Base-by-base conservation (phyloP, 2,329 filamentous ascomycete species). In the Fusarium xyrophilum region DNA sequence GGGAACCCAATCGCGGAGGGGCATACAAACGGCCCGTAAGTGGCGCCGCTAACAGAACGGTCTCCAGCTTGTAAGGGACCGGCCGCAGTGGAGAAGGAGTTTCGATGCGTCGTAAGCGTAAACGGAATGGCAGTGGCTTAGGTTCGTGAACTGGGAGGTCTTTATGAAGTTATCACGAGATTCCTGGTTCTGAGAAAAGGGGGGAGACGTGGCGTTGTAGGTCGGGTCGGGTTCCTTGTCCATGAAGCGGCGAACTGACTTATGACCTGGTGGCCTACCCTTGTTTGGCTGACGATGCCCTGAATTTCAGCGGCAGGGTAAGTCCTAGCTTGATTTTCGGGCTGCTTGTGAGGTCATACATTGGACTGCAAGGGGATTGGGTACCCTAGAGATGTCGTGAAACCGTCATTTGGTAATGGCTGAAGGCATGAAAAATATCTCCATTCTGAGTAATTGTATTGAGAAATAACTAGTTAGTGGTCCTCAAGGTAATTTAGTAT, bases 21-120 rank as follows among this genome's bases (percentile, higher is more conserved):
- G 63, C 47, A 56, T 47, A 32, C 30, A 51, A 63, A 36, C 64
- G 60, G 68, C 54, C 67, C 60, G 64, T 47, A 40, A 43, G 68
- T 68, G 67, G 64, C 56, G 56, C 63, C 67, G 67, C 68, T 70
- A 68, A 58, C 23, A 46, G 42, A 40, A 35, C 61, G 33, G 35
- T 65, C 67, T 70, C 64, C 60, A 68, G n/a, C 66, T 69, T 70
- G 58, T 58, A 68, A 69, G 59, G 58, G 48, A 62, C 55, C n/a
- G 32, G 52, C 52, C 58, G 40, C 42, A 58, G 56, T 69, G 68
- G 68, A 43, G 65, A 71, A 56, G n/a, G 44, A 53, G 28, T n/a
- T 23, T 48, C 33, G 56, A 21, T 52, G 47, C 17, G 63, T 69
- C 61, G 52, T 62, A 67, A 67, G 65, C 65, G 43, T 59, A 21